Percentiles rank a stretch among this genome's conserved stretches.
Conservation (phyloP, 306 rosid species). For the Glycine tomentella region DNA sequence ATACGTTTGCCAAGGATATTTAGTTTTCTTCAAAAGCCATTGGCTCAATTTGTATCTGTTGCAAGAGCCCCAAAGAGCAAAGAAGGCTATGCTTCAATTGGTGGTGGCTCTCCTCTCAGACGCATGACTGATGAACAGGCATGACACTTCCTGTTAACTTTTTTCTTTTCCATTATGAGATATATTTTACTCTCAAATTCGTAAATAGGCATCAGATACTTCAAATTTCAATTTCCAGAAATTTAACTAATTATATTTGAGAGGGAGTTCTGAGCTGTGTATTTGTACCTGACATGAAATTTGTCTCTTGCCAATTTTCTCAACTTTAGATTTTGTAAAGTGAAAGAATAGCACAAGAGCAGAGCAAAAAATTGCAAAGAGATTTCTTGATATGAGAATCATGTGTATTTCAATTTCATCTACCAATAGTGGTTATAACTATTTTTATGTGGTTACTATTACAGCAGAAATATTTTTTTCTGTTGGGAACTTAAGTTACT, state of each 20-base stretch:
- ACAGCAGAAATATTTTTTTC: neutral
- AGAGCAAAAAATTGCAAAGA: neutral
- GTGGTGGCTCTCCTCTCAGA: slow-evolving; percentile 93
- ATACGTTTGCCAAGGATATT: slow-evolving; percentile 84
- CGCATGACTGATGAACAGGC: slow-evolving; percentile 89
- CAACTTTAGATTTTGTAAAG: neutral
- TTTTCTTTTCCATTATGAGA: neutral
- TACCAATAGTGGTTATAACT: neutral
- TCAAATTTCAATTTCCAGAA: slow-evolving; percentile 30
- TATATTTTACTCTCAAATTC: neutral
- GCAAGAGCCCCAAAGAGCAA: slow-evolving; percentile 87
- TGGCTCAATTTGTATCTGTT: slow-evolving; percentile 84
- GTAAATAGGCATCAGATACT: neutral
- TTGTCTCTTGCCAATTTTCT: neutral
- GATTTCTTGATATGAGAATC: neutral
- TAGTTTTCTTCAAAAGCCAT: slow-evolving; percentile 87
- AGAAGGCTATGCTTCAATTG: slow-evolving; percentile 95
- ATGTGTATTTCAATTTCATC: neutral
- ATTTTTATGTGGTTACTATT: neutral
- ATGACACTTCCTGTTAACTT: slow-evolving; percentile 33
- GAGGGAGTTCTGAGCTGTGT: slow-evolving; percentile 18
- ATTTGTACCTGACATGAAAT: neutral
- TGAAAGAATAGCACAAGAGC: neutral
- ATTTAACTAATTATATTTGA: slow-evolving; percentile 5
- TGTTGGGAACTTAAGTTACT: neutral